Percentiles rank a stretch among this genome's conserved stretches.
These are phyloP conservation scores for Helianthus tuberosus DNA, from an alignment of 129 eudicot species.

Conservation along the genomic window DNA sequence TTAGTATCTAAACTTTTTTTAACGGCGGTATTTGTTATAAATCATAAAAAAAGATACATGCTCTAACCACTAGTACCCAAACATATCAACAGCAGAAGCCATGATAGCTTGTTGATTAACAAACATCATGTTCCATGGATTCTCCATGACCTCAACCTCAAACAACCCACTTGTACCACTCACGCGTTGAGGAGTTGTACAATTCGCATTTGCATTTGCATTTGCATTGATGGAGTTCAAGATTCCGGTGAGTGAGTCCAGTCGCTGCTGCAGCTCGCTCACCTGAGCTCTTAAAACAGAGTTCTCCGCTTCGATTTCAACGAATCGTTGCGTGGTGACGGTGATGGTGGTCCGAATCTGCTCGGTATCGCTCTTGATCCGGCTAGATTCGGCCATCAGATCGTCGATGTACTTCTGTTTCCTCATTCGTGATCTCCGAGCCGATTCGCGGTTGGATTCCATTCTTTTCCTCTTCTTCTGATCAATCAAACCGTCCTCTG, in stretches of 20 bases:
- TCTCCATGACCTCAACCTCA: conserved; percentile 39
- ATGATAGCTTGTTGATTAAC: conserved; percentile 71
- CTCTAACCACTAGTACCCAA: conserved; percentile 43
- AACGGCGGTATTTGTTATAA: no score
- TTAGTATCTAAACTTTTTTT: conserved; percentile 39
- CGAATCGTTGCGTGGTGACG: conserved; percentile 47
- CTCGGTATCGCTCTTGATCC: conserved; percentile 49
- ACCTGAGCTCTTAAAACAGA: conserved; percentile 79
- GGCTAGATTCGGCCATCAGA: conserved; percentile 46
- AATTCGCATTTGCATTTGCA: conserved; percentile 15
- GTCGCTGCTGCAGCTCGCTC: conserved; percentile 67
- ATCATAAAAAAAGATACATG: background rate
- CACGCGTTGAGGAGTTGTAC: conserved; percentile 19
- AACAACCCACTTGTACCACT: conserved; percentile 29
- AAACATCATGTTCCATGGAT: conserved; percentile 66
- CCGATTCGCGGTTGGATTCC: conserved; percentile 93
- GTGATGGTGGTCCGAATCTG: conserved; percentile 52
- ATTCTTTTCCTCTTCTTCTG: conserved; percentile 81
- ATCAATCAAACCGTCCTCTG: conserved; percentile 57
- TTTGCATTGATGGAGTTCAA: conserved; percentile 42
- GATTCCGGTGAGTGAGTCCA: conserved; percentile 70
- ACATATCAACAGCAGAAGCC: conserved; percentile 69
- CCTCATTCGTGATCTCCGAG: conserved; percentile 77
- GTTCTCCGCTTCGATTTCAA: conserved; percentile 70
- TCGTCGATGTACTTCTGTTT: conserved; percentile 78